Evolutionary conservation across 2,329 filamentous ascomycete genomes (phyloP).

Genomic region (Colletotrichum filicis): DNA sequence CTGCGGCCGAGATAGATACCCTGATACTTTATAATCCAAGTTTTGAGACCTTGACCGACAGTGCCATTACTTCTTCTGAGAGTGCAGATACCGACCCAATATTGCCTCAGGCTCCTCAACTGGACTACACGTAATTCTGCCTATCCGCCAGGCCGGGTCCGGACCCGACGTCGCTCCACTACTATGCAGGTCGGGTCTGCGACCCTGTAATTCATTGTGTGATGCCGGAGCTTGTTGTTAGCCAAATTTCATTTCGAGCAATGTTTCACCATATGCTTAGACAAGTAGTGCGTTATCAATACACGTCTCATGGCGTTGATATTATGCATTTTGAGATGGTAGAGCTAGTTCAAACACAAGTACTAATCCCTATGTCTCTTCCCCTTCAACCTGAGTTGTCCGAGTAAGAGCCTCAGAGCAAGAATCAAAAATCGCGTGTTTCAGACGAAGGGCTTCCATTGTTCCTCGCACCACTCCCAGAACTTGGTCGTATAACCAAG

Average conservation of each 20-base stretch:
- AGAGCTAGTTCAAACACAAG: no score
- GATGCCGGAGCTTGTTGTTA: background rate
- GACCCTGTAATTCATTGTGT: background rate
- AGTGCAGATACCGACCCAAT: background rate
- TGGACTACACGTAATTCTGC: background rate
- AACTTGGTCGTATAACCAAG: constrained; percentile 39
- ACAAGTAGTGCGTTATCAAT: no score
- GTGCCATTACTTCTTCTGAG: background rate
- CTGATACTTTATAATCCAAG: background rate
- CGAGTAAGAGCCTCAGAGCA: no score
- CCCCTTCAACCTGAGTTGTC: no score
- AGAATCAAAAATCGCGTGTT: no score
- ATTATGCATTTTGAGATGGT: no score
- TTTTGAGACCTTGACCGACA: background rate
- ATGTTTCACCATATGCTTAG: no score
- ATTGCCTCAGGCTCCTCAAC: background rate
- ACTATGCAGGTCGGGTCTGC: background rate
- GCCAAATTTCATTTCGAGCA: no score
- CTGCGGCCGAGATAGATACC: constrained; percentile 12
- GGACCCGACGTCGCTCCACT: background rate
- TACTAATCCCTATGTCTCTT: no score
- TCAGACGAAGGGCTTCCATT: constrained; percentile 15
- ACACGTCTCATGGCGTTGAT: no score
- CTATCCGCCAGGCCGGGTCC: background rate
- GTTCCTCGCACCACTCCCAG: constrained; percentile 44